Evolutionary conservation across 306 rosid species (phyloP).

Genomic region (Vigna nakashimae): DNA sequence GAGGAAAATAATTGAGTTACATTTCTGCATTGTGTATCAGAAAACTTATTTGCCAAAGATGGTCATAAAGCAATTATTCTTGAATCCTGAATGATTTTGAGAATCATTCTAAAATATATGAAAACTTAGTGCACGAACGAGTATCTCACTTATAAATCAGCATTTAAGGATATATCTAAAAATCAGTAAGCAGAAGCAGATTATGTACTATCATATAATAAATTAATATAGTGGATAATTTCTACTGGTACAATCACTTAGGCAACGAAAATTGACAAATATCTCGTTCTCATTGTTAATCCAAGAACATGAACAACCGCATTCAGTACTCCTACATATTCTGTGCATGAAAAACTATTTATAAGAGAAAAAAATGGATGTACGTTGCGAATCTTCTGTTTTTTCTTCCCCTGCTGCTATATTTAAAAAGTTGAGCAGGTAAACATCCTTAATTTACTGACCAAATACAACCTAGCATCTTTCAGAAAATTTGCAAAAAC

Average conservation of each 20-base stretch:
- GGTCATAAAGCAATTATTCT: slow-evolving; percentile 6
- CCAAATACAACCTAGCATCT: slow-evolving; percentile 20
- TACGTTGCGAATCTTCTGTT: slow-evolving; percentile 17
- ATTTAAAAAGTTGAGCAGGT: slow-evolving; percentile 28
- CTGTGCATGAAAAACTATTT: slow-evolving; percentile 1
- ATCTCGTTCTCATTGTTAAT: slow-evolving; percentile 15
- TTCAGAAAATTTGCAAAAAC: background rate
- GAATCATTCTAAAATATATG: background rate
- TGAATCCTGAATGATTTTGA: slow-evolving; percentile 10
- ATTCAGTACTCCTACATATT: slow-evolving; percentile 16
- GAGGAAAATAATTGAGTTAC: slow-evolving; percentile 28
- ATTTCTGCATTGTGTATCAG: slow-evolving; percentile 23
- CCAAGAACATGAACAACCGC: slow-evolving; percentile 35
- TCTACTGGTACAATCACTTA: slow-evolving; percentile 6
- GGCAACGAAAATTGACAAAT: slow-evolving; percentile 8
- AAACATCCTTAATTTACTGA: slow-evolving; percentile 25
- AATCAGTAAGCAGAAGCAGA: slow-evolving; percentile 16
- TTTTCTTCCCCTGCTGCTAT: slow-evolving; percentile 35
- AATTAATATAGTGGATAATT: background rate
- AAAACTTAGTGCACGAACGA: background rate
- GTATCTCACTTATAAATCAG: background rate
- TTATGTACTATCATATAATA: background rate
- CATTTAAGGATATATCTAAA: slow-evolving; percentile 15
- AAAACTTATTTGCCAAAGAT: slow-evolving; percentile 21
- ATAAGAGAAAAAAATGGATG: slow-evolving; percentile 30